These are phyloP conservation scores for Scheffersomyces insectosa DNA, from an alignment of 1,139 yeast genomes.

Conservation along the genomic window DNA sequence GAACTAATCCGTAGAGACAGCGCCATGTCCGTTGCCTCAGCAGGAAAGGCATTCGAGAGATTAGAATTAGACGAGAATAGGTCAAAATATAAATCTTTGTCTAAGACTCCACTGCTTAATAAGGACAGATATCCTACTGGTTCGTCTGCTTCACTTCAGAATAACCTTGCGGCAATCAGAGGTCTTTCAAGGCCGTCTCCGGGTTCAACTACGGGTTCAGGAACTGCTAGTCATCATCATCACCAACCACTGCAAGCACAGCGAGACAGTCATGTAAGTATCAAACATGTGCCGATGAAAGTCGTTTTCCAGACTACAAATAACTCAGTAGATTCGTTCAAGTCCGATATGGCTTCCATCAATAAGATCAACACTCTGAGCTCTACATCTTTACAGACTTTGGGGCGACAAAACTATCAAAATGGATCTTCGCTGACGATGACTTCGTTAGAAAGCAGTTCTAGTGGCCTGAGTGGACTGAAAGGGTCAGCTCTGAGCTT, in stretches of 20 bases:
- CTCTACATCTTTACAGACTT: background rate
- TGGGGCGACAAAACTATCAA: background rate
- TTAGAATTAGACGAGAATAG: slow-evolving; percentile 27
- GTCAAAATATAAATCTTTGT: slow-evolving; percentile 1
- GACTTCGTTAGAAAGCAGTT: too few species aligned
- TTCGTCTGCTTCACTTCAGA: background rate
- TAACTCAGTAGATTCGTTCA: slow-evolving; percentile 30
- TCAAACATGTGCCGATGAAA: slow-evolving; percentile 27
- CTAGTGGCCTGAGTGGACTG: too few species aligned
- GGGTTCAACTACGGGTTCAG: slow-evolving; percentile 2
- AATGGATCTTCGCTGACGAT: too few species aligned
- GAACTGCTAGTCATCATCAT: too few species aligned
- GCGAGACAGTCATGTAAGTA: slow-evolving; percentile 7
- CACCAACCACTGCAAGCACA: background rate
- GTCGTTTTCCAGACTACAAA: slow-evolving; percentile 24
- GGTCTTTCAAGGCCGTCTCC: background rate
- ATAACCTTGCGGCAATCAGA: slow-evolving; percentile 1
- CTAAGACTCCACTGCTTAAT: background rate
- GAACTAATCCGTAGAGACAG: slow-evolving; percentile 25
- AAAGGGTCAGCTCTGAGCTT: too few species aligned
- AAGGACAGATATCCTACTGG: slow-evolving; percentile 1
- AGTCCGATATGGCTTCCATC: slow-evolving; percentile 24
- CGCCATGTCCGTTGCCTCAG: slow-evolving; percentile 27
- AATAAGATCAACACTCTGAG: slow-evolving; percentile 1
- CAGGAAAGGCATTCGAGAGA: slow-evolving; percentile 37